Evolutionary conservation across 495 filamentous ascomycete species (phyloP).

Genomic region (Cercophora scortea): DNA sequence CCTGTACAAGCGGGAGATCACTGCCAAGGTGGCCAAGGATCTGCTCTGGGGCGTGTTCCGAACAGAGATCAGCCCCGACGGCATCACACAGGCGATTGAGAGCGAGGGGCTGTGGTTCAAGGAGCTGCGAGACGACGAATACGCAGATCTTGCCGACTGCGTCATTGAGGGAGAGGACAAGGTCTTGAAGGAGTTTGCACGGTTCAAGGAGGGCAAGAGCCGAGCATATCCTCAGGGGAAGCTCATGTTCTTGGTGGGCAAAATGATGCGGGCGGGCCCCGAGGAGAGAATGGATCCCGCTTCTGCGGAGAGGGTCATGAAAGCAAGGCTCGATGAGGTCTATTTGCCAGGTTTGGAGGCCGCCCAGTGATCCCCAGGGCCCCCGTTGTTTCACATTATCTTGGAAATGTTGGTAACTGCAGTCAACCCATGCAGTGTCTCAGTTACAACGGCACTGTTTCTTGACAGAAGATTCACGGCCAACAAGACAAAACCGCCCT

Average conservation of each 20-base stretch:
- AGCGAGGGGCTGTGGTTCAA: constrained; percentile 57
- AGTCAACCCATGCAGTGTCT: too few relatives aligned
- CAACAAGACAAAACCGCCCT: too few relatives aligned
- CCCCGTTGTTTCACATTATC: too few relatives aligned
- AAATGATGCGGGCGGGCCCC: constrained; percentile 74
- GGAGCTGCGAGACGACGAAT: constrained; percentile 53
- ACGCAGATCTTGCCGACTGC: constrained; percentile 44
- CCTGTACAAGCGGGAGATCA: constrained; percentile 60
- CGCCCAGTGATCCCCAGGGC: too few relatives aligned
- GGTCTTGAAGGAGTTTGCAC: constrained; percentile 61
- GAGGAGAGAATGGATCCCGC: constrained; percentile 72
- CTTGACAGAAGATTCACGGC: too few relatives aligned
- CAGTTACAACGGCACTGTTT: too few relatives aligned
- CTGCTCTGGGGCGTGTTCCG: constrained; percentile 55
- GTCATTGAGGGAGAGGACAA: constrained; percentile 46
- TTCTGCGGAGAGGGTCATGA: constrained; percentile 60
- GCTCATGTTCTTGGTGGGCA: constrained; percentile 79
- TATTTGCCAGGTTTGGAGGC: constrained; percentile 4
- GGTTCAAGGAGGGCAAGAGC: constrained; percentile 42
- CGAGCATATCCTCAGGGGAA: constrained; percentile 53
- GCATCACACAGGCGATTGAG: constrained; percentile 52
- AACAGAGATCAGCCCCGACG: constrained; percentile 30
- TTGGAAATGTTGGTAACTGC: too few relatives aligned
- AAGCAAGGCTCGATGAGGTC: constrained; percentile 25
- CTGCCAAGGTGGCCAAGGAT: constrained; percentile 66